phyloP scores from a whole-genome alignment of 768 basidiomycete species.

The Podaxis carcinomalis region DNA sequence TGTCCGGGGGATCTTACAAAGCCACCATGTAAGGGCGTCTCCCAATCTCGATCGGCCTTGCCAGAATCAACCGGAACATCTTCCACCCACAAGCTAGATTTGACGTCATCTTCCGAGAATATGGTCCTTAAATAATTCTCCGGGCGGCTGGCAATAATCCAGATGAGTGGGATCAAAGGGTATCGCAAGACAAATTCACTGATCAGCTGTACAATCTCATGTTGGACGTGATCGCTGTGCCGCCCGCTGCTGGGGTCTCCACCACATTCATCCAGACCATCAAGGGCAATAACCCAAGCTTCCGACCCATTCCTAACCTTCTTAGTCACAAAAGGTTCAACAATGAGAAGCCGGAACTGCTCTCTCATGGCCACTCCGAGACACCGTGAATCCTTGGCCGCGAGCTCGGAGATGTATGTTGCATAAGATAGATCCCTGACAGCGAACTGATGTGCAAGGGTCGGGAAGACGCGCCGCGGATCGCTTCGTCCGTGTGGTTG shows the following conservation, averaged over 20 bases:
- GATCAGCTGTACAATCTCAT: slow-evolving; percentile 14
- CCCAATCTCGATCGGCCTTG: slow-evolving; percentile 15
- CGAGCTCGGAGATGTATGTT: slow-evolving; percentile 10
- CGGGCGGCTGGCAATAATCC: slow-evolving; percentile 22
- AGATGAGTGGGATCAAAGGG: slow-evolving; percentile 1
- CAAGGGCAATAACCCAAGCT: slow-evolving; percentile 12
- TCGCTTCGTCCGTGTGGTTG: neutral
- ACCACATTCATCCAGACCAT: too few species aligned
- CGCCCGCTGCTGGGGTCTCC: neutral
- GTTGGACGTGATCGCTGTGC: slow-evolving; percentile 9
- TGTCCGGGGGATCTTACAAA: slow-evolving; percentile 11
- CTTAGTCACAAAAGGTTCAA: slow-evolving; percentile 9
- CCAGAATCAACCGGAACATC: slow-evolving; percentile 10
- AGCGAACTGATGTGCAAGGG: slow-evolving; percentile 20
- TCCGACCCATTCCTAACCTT: neutral
- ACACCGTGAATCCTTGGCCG: neutral
- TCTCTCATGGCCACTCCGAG: slow-evolving; percentile 4
- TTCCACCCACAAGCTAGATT: neutral
- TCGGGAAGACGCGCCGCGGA: slow-evolving; percentile 14
- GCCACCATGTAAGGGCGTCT: slow-evolving; percentile 9
- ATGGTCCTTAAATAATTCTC: slow-evolving; percentile 18
- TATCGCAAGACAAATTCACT: neutral
- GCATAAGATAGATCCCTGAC: neutral
- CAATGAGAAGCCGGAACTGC: slow-evolving; percentile 14
- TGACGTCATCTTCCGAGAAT: slow-evolving; percentile 3